A percentile compares a stretch with the other conserved stretches of the same genome.
Evolutionary conservation across 2,329 filamentous ascomycete species (phyloP).

Genomic region (Sporothrix dimorphospora): DNA sequence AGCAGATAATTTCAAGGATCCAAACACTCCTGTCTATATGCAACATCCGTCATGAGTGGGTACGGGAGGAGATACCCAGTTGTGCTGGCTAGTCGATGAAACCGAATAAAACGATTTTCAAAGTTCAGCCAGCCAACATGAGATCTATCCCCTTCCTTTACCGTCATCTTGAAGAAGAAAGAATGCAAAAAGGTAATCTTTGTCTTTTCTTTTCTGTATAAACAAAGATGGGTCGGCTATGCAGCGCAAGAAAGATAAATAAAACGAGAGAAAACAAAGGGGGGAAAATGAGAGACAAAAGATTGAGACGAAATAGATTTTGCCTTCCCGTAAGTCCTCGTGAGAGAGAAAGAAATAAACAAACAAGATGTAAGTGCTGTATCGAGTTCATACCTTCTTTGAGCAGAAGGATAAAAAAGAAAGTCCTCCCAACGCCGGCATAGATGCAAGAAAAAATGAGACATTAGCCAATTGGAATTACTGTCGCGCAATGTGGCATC

Average conservation of each 20-base stretch:
- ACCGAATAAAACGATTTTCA: background rate
- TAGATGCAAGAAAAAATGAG: conserved; percentile 21
- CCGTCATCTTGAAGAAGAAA: background rate
- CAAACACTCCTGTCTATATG: conserved; percentile 31
- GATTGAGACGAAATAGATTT: conserved; percentile 2
- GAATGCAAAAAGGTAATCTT: conserved; percentile 6
- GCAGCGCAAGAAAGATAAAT: background rate
- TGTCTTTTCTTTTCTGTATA: background rate
- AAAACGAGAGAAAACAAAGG: conserved; percentile 6
- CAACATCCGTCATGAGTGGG: conserved; percentile 29
- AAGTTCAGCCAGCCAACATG: background rate
- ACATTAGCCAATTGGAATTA: conserved; percentile 1
- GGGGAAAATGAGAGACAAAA: conserved; percentile 1
- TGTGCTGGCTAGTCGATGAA: background rate
- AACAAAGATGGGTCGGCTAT: conserved; percentile 19
- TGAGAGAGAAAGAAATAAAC: conserved; percentile 8
- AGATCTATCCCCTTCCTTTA: background rate
- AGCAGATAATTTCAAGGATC: background rate
- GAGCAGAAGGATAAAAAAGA: conserved; percentile 12
- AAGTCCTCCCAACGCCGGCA: conserved; percentile 2
- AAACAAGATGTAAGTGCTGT: conserved; percentile 18
- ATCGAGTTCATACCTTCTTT: conserved; percentile 15
- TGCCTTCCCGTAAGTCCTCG: conserved; percentile 1
- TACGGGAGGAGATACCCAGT: background rate
- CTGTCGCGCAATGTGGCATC: background rate